A percentile compares a stretch with the other conserved stretches of the same genome.
Evolutionary conservation across 495 filamentous ascomycete genomes (phyloP).

Genomic region (Chaetomium tenue): DNA sequence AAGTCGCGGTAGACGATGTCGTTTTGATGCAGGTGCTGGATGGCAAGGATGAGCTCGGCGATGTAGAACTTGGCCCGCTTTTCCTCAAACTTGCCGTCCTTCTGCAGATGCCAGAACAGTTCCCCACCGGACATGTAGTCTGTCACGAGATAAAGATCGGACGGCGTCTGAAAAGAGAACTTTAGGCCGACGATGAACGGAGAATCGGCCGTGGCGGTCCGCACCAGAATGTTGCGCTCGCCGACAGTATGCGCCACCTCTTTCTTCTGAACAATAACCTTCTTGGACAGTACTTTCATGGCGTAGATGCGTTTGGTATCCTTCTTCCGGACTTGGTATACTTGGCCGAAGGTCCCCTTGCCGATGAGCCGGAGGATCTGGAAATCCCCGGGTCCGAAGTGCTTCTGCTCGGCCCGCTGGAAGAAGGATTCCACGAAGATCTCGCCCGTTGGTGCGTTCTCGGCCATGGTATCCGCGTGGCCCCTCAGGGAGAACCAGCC

Average conservation of each 20-base stretch:
- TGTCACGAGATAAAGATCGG: constrained; percentile 96
- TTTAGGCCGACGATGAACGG: constrained; percentile 98
- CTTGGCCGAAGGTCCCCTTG: constrained; percentile 98
- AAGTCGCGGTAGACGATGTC: constrained; percentile 98
- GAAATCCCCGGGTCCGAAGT: constrained; percentile 96
- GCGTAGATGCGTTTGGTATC: constrained; percentile 95
- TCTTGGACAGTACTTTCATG: constrained; percentile 99
- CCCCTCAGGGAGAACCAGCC: constrained; percentile 81
- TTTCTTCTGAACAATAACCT: constrained; percentile 99
- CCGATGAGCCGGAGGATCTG: constrained; percentile 93
- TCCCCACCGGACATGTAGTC: constrained; percentile 99
- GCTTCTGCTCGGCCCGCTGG: constrained; percentile 85
- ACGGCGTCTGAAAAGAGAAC: constrained; percentile 97
- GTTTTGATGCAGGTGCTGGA: constrained; percentile 92
- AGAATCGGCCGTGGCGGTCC: constrained; percentile 92
- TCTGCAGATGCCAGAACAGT: constrained; percentile 97
- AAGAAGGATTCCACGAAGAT: constrained; percentile 83
- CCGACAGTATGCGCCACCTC: constrained; percentile 96
- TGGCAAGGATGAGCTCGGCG: constrained; percentile 90
- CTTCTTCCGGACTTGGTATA: constrained; percentile 98
- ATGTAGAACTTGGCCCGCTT: constrained; percentile 98
- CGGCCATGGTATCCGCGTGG: constrained; percentile 54
- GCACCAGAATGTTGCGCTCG: constrained; percentile 93
- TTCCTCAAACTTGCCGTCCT: constrained; percentile 94
- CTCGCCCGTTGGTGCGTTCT: constrained; percentile 75